Percentiles rank a stretch among this genome's conserved stretches.
phyloP scores from a whole-genome alignment of 2,329 filamentous ascomycete species.

The Fusarium multiceps region DNA sequence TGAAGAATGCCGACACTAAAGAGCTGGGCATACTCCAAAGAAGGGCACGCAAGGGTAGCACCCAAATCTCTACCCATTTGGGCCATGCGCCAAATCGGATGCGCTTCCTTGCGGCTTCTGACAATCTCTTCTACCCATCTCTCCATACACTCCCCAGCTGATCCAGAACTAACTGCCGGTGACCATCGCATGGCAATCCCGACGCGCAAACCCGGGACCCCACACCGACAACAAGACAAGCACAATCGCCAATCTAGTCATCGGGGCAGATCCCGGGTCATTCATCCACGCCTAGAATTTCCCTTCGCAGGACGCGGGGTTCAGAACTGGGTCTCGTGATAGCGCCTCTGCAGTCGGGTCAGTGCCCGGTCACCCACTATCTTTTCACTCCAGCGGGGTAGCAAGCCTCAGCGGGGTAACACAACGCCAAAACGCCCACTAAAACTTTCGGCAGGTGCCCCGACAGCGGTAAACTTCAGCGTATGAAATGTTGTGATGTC shows the following conservation, averaged over 20 bases:
- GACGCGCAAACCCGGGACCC: constrained; percentile 8
- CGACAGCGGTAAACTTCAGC: constrained; percentile 15
- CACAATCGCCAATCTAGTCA: constrained; percentile 2
- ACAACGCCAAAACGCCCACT: constrained; percentile 5
- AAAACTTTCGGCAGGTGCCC: constrained; percentile 20
- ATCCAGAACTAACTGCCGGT: neutral
- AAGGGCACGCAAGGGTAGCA: neutral
- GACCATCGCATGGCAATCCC: constrained; percentile 5
- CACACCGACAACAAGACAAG: constrained; percentile 1
- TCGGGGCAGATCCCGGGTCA: constrained; percentile 30
- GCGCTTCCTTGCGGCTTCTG: neutral
- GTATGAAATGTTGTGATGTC: neutral
- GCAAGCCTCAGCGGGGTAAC: constrained; percentile 12
- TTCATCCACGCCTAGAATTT: neutral
- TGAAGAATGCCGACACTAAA: neutral
- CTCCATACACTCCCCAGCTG: neutral
- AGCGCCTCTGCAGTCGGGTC: constrained; percentile 20
- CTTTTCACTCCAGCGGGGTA: neutral
- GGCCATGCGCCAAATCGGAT: neutral
- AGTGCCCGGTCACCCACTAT: constrained; percentile 6
- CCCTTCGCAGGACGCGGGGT: neutral
- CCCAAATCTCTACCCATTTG: neutral
- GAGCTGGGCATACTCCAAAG: neutral
- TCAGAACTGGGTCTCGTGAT: constrained; percentile 17
- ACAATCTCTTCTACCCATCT: neutral